phyloP scores from a whole-genome alignment of 2,329 filamentous ascomycete genomes.

The Fusarium verticillioides region DNA sequence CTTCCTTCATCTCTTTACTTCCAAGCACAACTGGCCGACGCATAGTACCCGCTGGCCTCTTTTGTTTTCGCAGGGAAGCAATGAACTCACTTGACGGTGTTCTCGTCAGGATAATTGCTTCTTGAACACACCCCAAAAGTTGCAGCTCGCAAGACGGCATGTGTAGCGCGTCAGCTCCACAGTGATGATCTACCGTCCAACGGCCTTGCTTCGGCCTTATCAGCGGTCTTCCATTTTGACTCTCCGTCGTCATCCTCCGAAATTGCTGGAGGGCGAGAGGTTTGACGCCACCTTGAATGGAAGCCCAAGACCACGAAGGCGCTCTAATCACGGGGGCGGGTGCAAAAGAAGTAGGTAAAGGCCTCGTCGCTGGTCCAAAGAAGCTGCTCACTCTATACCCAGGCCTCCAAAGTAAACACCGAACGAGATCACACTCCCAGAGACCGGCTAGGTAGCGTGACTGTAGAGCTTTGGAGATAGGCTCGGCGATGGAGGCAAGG shows the following conservation, averaged over 20 bases:
- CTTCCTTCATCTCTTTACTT: neutral
- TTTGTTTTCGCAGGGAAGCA: neutral
- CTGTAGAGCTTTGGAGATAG: neutral
- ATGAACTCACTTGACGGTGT: neutral
- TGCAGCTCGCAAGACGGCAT: conserved; percentile 21
- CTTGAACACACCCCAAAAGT: neutral
- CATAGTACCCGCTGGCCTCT: neutral
- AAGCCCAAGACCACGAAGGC: conserved; percentile 27
- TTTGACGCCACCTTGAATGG: conserved; percentile 4
- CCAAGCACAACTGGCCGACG: neutral
- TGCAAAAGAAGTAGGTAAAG: neutral
- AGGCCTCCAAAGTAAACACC: conserved; percentile 3
- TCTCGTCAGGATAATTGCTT: neutral
- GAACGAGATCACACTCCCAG: conserved; percentile 16
- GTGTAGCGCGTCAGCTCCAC: neutral
- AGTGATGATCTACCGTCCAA: neutral
- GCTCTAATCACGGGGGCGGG: neutral
- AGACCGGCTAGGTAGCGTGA: conserved; percentile 22
- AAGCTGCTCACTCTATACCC: neutral
- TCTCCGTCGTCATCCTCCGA: neutral
- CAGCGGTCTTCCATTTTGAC: neutral
- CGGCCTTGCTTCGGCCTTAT: neutral
- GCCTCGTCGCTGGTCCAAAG: conserved; percentile 4
- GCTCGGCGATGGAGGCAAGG: conserved; percentile 1
- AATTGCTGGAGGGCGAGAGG: neutral